These are phyloP conservation scores for Polymyxa betae DNA, from an alignment of 208 protist genomes.

Conservation along the genomic window DNA sequence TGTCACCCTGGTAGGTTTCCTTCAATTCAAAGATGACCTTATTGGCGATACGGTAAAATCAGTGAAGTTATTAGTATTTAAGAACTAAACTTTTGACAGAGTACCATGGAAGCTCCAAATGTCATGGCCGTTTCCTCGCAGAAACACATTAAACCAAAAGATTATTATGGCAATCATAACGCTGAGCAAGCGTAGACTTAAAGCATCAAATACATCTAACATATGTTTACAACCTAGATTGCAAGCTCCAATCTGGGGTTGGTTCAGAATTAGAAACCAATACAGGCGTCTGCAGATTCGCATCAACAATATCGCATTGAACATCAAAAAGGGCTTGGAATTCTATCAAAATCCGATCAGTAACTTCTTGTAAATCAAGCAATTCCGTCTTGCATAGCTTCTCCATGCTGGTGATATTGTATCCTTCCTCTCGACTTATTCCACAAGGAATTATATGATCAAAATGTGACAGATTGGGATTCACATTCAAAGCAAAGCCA, in stretches of 20 bases:
- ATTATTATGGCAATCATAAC: neutral
- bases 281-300: neutral
- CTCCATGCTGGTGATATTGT: conserved; percentile 19
- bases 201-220: too few species aligned
- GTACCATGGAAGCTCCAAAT: conserved; percentile 38
- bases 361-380: neutral
- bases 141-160: neutral
- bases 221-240: too few species aligned
- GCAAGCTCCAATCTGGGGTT: neutral
- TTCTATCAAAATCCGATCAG: neutral
- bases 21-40: conserved; percentile 50
- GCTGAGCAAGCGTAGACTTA: conserved; percentile 21
- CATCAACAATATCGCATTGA: neutral
- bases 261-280: neutral
- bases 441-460: neutral
- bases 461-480: neutral
- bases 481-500: neutral
- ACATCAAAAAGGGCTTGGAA: neutral
- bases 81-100: too few species aligned
- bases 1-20: conserved; percentile 8
- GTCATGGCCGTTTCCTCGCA: neutral
- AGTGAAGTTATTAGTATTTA: too few species aligned
- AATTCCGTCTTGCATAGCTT: neutral
- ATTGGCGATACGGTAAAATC: conserved; percentile 23
- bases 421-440: neutral